These are phyloP conservation scores for Dactylonectria macrodidyma DNA, from an alignment of 2,329 filamentous ascomycete genomes.

Conservation along the genomic window DNA sequence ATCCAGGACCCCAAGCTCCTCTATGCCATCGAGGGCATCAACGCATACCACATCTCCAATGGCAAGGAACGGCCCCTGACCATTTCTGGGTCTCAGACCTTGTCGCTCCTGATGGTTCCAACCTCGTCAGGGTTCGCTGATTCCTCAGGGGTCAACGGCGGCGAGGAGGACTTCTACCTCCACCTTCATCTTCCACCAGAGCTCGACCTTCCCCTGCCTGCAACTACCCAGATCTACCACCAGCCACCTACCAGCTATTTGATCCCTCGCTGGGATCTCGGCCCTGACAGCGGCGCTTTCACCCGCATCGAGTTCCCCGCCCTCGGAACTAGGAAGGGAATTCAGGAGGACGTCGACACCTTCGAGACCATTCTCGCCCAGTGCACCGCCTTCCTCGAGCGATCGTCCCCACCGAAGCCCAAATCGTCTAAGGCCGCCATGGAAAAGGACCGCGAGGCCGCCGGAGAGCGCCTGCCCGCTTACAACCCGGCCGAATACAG, in stretches of 20 bases:
- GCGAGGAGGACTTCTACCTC: conserved; percentile 95
- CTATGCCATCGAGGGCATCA: conserved; percentile 86
- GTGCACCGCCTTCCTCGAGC: conserved; percentile 95
- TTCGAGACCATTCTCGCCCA: conserved; percentile 99
- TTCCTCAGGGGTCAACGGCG: conserved; percentile 68
- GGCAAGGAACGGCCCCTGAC: conserved; percentile 89
- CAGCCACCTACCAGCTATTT: conserved; percentile 94
- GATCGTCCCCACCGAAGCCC: conserved; percentile 74
- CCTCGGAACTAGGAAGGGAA: conserved; percentile 78
- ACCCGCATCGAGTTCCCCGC: conserved; percentile 92
- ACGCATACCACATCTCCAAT: conserved; percentile 91
- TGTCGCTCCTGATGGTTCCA: conserved; percentile 96
- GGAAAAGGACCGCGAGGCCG: conserved; percentile 59
- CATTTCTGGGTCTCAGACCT: conserved; percentile 87
- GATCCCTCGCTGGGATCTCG: conserved; percentile 95
- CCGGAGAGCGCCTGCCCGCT: conserved; percentile 64
- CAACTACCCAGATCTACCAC: conserved; percentile 97
- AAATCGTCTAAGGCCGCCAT: conserved; percentile 52
- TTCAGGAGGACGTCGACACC: conserved; percentile 94
- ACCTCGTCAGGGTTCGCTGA: conserved; percentile 82
- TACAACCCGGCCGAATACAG: conserved; percentile 90
- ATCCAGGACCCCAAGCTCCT: conserved; percentile 74
- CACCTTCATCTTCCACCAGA: conserved; percentile 95
- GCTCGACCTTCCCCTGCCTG: conserved; percentile 92
- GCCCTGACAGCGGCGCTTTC: conserved; percentile 89